These are phyloP conservation scores for Chimonanthus salicifolius DNA, from an alignment of 164 flowering plant genomes.

Conservation along the genomic window DNA sequence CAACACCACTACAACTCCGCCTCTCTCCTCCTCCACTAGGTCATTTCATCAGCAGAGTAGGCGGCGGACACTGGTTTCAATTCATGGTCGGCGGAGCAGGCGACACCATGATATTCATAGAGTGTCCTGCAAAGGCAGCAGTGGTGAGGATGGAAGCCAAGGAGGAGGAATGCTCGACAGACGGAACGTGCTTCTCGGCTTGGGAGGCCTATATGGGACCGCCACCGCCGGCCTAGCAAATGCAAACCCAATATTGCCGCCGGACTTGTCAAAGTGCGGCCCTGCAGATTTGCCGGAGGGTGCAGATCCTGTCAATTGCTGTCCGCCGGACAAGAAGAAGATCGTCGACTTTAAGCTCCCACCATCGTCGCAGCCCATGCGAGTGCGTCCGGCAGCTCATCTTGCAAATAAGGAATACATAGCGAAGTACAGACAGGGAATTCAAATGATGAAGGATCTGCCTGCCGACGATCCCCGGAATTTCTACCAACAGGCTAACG, in stretches of 20 bases:
- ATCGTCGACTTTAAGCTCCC: slow-evolving; percentile 30
- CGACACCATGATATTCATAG: background rate
- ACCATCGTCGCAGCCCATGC: slow-evolving; percentile 11
- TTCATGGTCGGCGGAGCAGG: background rate
- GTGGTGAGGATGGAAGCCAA: background rate
- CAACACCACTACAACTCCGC: background rate
- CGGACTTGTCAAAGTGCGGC: slow-evolving; percentile 19
- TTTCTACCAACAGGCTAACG: slow-evolving; percentile 32
- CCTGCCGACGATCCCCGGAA: slow-evolving; percentile 31
- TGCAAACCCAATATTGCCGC: slow-evolving; percentile 6
- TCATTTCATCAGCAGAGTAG: background rate
- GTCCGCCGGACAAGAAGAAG: slow-evolving; percentile 10
- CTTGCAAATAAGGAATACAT: slow-evolving; percentile 26
- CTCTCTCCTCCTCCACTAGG: background rate
- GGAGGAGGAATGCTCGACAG: slow-evolving; percentile 3
- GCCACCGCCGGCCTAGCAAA: slow-evolving; percentile 1
- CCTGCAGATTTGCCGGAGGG: slow-evolving; percentile 15
- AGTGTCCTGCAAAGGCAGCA: background rate
- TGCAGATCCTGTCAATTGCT: slow-evolving; percentile 17
- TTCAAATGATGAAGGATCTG: slow-evolving; percentile 33
- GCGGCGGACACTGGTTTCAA: background rate
- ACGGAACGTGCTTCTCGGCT: slow-evolving; percentile 16
- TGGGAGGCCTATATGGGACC: slow-evolving; percentile 12
- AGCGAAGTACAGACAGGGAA: slow-evolving; percentile 41
- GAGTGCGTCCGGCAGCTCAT: slow-evolving; percentile 51